phyloP scores from a whole-genome alignment of 148 eudicot species.

The Nepenthes gracilis region DNA sequence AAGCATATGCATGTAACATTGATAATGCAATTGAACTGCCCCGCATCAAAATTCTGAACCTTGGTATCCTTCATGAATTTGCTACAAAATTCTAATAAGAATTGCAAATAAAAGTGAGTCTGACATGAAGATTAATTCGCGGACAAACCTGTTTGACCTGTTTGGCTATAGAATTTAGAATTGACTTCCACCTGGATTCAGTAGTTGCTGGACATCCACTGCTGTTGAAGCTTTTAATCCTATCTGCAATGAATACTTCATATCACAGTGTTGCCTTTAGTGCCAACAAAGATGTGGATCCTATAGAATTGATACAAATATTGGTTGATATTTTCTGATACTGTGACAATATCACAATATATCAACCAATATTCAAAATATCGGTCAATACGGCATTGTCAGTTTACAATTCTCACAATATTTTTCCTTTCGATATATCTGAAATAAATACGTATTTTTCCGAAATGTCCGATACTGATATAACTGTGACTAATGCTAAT shows the following conservation, averaged over 20 bases:
- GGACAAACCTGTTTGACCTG: constrained; percentile 82
- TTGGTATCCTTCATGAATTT: background rate
- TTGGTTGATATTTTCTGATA: no score
- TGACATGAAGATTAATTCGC: constrained; percentile 1
- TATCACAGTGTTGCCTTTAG: background rate
- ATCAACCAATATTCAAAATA: no score
- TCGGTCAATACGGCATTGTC: no score
- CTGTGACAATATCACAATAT: no score
- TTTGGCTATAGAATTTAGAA: constrained; percentile 70
- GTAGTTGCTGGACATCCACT: constrained; percentile 25
- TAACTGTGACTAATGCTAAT: no score
- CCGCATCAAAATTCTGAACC: no score
- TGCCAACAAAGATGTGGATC: background rate
- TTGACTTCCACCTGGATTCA: constrained; percentile 70
- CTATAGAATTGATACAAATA: background rate
- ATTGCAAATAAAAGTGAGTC: background rate
- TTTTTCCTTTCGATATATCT: no score
- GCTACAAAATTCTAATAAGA: background rate
- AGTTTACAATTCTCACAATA: no score
- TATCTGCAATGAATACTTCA: constrained; percentile 30
- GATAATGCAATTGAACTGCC: no score
- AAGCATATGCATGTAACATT: no score
- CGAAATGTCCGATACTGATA: no score
- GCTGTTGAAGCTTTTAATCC: constrained; percentile 28
- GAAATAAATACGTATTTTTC: no score